Percentiles rank a stretch among this genome's conserved stretches.
Evolutionary conservation across 306 rosid genomes (phyloP).

Genomic region (Trifolium subterraneum): DNA sequence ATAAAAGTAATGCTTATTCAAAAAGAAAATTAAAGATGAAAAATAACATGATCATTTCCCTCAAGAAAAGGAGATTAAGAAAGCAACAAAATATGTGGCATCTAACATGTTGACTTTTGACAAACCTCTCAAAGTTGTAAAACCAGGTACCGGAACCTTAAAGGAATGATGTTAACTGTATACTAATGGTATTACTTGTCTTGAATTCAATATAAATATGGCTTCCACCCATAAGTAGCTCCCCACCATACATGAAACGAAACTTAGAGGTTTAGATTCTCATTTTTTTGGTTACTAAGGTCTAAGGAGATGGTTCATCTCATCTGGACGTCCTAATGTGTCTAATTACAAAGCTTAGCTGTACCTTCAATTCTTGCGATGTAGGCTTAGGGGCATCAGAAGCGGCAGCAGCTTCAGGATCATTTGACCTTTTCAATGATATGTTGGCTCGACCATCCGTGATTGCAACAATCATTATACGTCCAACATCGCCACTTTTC

Average conservation of each 20-base stretch:
- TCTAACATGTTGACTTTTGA: neutral
- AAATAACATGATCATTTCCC: neutral
- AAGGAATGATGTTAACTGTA: neutral
- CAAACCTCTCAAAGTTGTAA: neutral
- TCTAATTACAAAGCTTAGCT: slow-evolving; percentile 29
- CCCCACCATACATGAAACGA: neutral
- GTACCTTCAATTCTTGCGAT: slow-evolving; percentile 84
- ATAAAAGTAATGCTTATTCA: neutral
- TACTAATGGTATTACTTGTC: neutral
- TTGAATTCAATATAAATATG: slow-evolving; percentile 1
- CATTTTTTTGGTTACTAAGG: slow-evolving; percentile 28
- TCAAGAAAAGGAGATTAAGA: neutral
- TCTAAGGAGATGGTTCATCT: slow-evolving; percentile 22
- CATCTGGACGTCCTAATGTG: slow-evolving; percentile 4
- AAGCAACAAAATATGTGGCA: neutral
- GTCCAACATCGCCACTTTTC: slow-evolving; percentile 97
- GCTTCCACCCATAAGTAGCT: neutral
- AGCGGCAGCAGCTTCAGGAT: slow-evolving; percentile 77
- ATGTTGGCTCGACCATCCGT: slow-evolving; percentile 98
- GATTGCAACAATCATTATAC: slow-evolving; percentile 93
- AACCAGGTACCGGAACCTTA: neutral
- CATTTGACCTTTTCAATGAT: slow-evolving; percentile 85
- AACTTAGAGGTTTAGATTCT: slow-evolving; percentile 1
- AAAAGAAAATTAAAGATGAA: neutral
- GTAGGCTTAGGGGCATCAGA: slow-evolving; percentile 83